These are phyloP conservation scores for Rhizopogon sp. DNA, from an alignment of 768 basidiomycete species.

Conservation along the genomic window DNA sequence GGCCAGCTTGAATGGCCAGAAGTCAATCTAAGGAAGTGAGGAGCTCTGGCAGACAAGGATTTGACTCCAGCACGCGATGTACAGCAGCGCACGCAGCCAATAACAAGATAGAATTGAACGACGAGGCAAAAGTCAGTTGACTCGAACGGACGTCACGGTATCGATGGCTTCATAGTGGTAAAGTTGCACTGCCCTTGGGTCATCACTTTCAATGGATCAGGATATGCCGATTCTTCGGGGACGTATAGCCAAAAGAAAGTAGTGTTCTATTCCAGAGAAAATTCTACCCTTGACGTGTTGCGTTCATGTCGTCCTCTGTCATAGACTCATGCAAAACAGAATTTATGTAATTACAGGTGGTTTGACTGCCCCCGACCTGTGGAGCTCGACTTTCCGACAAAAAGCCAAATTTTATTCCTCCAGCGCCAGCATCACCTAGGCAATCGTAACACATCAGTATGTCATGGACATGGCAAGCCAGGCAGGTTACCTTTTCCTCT, in stretches of 20 bases:
- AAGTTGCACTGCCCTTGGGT: conserved; percentile 72
- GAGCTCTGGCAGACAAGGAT: conserved; percentile 47
- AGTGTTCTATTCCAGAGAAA: no score
- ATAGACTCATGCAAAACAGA: no score
- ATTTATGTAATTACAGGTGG: no score
- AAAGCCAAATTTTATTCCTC: no score
- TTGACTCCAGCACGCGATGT: conserved; percentile 46
- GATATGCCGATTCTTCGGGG: conserved; percentile 73
- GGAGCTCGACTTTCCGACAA: no score
- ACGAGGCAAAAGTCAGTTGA: background rate
- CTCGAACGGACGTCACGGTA: conserved; percentile 20
- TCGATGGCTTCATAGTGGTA: conserved; percentile 80
- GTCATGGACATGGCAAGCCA: no score
- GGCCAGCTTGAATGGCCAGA: conserved; percentile 65
- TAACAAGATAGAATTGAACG: background rate
- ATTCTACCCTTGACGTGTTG: no score
- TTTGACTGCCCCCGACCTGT: no score
- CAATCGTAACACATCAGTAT: no score
- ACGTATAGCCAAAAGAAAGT: conserved; percentile 67
- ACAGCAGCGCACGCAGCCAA: conserved; percentile 65
- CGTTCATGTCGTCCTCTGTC: no score
- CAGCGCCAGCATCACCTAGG: no score
- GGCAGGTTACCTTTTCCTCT: no score
- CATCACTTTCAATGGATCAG: conserved; percentile 82
- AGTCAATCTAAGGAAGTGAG: conserved; percentile 59